Evolutionary conservation across 306 rosid species (phyloP), one percentile per base, ranked within the genome.

Genomic region (Lathyrus oleraceus): DNA sequence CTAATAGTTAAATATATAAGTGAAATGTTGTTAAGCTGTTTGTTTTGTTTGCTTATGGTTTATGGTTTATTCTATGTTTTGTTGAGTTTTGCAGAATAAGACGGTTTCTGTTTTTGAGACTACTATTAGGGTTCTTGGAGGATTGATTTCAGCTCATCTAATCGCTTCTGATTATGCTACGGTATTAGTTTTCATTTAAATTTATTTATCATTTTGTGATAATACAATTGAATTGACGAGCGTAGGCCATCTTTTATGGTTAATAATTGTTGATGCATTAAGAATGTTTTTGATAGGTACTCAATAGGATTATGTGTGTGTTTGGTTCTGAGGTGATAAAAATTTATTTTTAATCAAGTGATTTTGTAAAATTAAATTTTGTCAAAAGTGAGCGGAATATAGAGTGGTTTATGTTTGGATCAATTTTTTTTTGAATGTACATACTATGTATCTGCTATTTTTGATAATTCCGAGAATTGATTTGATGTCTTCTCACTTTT

Each of bases 91-190:
- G 79, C 96, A 93, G 98, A 93, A 93, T 83, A 93, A 90, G 80
- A 93, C 98, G 7, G 96, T 93, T 51, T 93, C 98, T 36, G 66
- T 90, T 59, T 93, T 93, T 54, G 98, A 93, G 90, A 93, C 98
- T 28, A 78, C 89, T 47, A 93, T 93, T 52, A 90, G 98, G 10
- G 81, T 93, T 42, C 90, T 93, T 44, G 98, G 98, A 67, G 98
- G 98, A 67, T 87, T 93, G 72, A 85, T 93, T 16, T 90, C 98
- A 12, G 96, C 90, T 71, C 98, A 93, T 84, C 92, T 90, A 65
- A 85, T 93, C 40, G 97, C 98, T 52, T 76, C 86, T 59, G 98
- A 93, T 84, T 77, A 85, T 79, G 83, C 98, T 15, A 88, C 97
- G 96, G 98, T 93, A 90, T 49, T 19, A n/a, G 4, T 69, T 82